Percentiles rank a stretch among this genome's conserved stretches.
Evolutionary conservation across 352 stramenopile genomes (phyloP).

Genomic region (Globisporangium acanthophoron): DNA sequence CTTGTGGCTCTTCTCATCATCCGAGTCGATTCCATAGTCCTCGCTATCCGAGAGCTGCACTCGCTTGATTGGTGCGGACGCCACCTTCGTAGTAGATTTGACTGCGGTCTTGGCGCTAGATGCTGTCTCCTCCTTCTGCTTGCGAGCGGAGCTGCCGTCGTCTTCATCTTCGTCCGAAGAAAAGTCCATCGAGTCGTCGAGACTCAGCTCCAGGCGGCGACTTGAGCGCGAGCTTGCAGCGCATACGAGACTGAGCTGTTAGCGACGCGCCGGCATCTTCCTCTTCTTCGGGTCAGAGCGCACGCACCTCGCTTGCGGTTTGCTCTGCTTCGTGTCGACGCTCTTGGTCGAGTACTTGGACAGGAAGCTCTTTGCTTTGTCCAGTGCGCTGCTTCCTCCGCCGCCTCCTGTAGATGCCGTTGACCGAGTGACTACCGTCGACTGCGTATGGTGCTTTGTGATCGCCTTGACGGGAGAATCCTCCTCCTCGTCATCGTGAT

Average conservation of each 20-base stretch:
- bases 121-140: neutral
- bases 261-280: neutral
- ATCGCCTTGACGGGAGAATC: neutral
- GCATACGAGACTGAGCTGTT: neutral
- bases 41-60: slow-evolving; percentile 8
- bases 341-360: slow-evolving; percentile 61
- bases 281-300: neutral
- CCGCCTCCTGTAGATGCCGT: neutral
- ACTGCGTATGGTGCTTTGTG: neutral
- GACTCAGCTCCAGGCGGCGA: slow-evolving; percentile 36
- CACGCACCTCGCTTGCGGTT: slow-evolving; percentile 1
- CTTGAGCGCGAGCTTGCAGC: slow-evolving; percentile 7
- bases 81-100: no score
- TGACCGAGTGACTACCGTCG: neutral
- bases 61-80: neutral
- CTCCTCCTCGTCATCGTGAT: neutral
- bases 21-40: slow-evolving; percentile 6
- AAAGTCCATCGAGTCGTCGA: slow-evolving; percentile 46
- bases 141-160: neutral
- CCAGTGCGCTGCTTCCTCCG: slow-evolving; percentile 27
- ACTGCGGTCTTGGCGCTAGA: neutral
- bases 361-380: slow-evolving; percentile 69
- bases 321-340: slow-evolving; percentile 10
- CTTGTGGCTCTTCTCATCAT: neutral
- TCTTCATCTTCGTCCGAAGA: slow-evolving; percentile 13